Conservation (phyloP, 1,284 basidiomycete genomes). For the Xerocomus nothofagi region DNA sequence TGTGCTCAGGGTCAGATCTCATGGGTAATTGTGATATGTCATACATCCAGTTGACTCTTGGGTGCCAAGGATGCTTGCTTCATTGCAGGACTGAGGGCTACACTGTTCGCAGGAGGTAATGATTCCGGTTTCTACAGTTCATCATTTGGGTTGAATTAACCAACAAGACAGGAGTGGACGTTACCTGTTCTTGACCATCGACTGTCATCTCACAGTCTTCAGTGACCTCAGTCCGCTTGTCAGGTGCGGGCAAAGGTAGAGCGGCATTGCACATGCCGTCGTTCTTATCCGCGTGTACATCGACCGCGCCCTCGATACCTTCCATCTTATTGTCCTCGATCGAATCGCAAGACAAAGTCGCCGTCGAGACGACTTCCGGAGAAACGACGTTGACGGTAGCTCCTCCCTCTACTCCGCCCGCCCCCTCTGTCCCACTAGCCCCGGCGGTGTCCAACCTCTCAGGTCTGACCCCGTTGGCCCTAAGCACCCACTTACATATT, state of each 20-base stretch:
- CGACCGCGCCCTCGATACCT: conserved; percentile 15
- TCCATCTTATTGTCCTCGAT: conserved; percentile 21
- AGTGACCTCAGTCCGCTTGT: conserved; percentile 3
- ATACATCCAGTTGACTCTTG: conserved; percentile 31
- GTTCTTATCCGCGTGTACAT: neutral
- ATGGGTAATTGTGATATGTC: conserved; percentile 14
- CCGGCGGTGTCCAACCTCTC: conserved; percentile 5
- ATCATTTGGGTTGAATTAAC: conserved; percentile 1
- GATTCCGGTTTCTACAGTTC: conserved; percentile 9
- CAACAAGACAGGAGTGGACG: conserved; percentile 2
- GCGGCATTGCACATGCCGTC: neutral
- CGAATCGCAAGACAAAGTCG: neutral
- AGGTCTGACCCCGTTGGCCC: conserved; percentile 35
- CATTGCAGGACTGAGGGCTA: conserved; percentile 14
- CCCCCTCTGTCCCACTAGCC: neutral
- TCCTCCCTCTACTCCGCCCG: neutral
- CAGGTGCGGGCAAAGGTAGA: neutral
- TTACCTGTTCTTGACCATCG: conserved; percentile 24
- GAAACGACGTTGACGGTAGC: neutral
- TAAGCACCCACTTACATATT: conserved; percentile 58
- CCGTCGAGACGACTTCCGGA: neutral
- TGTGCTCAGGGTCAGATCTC: conserved; percentile 21
- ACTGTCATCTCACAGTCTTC: conserved; percentile 16
- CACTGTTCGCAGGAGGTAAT: conserved; percentile 6
- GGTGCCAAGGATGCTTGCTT: conserved; percentile 14